Base-by-base conservation (phyloP, 2,329 filamentous ascomycete species). In the Venturia nashicola region DNA sequence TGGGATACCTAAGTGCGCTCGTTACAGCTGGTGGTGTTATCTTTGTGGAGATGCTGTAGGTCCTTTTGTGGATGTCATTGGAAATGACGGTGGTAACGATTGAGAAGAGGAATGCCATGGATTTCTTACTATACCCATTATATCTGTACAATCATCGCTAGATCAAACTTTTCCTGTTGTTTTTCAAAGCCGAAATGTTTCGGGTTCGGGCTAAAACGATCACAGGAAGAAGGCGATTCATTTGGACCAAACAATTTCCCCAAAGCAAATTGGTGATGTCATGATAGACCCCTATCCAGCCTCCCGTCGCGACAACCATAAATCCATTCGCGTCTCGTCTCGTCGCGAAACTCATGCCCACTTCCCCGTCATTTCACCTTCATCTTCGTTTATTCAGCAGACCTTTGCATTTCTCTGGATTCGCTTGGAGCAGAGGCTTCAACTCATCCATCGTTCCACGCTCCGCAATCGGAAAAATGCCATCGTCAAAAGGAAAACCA, bases 401-500 rank as follows among this genome's bases (percentile, higher is more conserved):
- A 55, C 5, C 7, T 36, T 3, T 16, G 18, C 14, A 55, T 2
- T 9, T n/a, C 2, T 2, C 2, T 8, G 18, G 23, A 55, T 16
- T 18, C 46, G 4, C 23, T 27, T 3, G 1, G 4, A 27, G 1
- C 20, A 7, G 20, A 27, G 4, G 2, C 12, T 14, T 51, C 46
- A 27, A 27, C 3, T 27, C 11, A 12, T 51, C 12, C 46, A 27
- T 27, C 20, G 14, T 12, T 27, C 20, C 46, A 20, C 46, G 46
- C 14, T 51, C 32, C 12, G 27, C 46, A 6, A 27, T 14, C 9
- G 46, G 20, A 27, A 70, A 66, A 7, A 77, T 78, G 76, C 69
- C 72, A 5, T 77, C 76, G 32, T 74, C 73, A 32, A 78, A 77
- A 66, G 76, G 76, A 68, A 79, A 77, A 65, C 76, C 76, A 12